phyloP scores from a whole-genome alignment of 2,329 filamentous ascomycete genomes.

The Alternaria tenuissima region DNA sequence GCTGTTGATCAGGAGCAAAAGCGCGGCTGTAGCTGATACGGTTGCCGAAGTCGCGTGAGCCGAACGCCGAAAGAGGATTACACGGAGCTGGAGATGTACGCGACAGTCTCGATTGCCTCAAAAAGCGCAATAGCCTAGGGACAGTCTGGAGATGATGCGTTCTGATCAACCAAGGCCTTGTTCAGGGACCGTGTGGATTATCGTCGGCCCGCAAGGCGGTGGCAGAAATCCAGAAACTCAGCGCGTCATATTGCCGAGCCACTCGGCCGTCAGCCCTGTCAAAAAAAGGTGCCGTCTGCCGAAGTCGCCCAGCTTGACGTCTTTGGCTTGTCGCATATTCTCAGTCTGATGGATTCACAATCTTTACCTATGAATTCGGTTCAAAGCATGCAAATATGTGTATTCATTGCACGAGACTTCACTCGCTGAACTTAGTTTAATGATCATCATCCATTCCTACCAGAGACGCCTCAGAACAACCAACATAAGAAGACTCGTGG shows the following conservation, averaged over 20 bases:
- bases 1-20: slow-evolving; percentile 34
- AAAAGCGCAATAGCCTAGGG: slow-evolving; percentile 13
- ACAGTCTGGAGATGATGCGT: slow-evolving; percentile 24
- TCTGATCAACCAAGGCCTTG: slow-evolving; percentile 19
- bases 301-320: neutral
- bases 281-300: neutral
- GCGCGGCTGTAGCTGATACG: slow-evolving; percentile 35
- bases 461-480: slow-evolving; percentile 9
- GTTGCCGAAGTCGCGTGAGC: slow-evolving; percentile 19
- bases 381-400: neutral
- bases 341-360: neutral
- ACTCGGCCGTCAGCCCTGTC: neutral
- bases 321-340: neutral
- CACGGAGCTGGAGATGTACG: slow-evolving; percentile 22
- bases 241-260: slow-evolving; percentile 19
- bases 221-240: slow-evolving; percentile 18
- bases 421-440: neutral
- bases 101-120: slow-evolving; percentile 30
- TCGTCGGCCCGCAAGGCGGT: slow-evolving; percentile 20
- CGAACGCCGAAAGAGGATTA: slow-evolving; percentile 22
- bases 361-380: neutral
- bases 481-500: slow-evolving; percentile 11
- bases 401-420: neutral
- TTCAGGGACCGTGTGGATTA: slow-evolving; percentile 19
- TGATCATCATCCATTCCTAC: neutral